Evolutionary conservation across 768 basidiomycete species (phyloP), one percentile per base, ranked within the genome.

Genomic region (Russula dissimulans): DNA sequence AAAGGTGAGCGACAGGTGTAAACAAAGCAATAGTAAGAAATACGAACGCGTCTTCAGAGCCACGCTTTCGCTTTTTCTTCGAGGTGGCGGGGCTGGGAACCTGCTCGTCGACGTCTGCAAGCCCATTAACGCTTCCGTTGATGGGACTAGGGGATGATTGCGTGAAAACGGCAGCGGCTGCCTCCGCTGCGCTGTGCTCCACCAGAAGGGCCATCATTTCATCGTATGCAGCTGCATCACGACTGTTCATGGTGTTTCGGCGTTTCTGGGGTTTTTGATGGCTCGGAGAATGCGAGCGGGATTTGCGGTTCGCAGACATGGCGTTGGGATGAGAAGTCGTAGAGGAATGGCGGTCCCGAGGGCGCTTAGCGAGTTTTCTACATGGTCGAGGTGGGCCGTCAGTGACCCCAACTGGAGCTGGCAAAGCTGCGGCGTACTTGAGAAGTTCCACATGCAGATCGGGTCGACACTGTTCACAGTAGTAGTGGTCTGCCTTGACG

Each of bases 161-260:
- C 9, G 71, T 75, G 34, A 79, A 80, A 51, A 81, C 81, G 4
- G 85, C 87, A 69, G 87, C 86, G 6, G 84, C 83, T 29, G 86
- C 87, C 18, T 85, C 85, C 42, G 81, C 82, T 66, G 87, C 84
- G 53, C 90, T 84, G 55, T 88, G 75, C 67, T 87, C 86, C 70
- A 87, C 86, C 31, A 57, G 38, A 45, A 56, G 56, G 32, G 60
- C 53, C 57, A 89, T 71, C 69, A 86, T 91, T 69, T 94, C 89
- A 70, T 95, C 95, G 70, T 93, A 95, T 17, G 56, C 56, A 12
- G 86, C 87, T 15, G 95, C 91, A 71, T 97, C 95, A 59, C 95
- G 79, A 68, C 91, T 95, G 71, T 98, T 98, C 93, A 99, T 95
- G 53, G 97, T 99, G 67, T 91, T 93, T 61, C 97, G 80, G 54